A percentile compares a stretch with the other conserved stretches of the same genome.
Evolutionary conservation across 1,284 basidiomycete genomes (phyloP).

Genomic region (Pseudomicrostroma phylloplanum): DNA sequence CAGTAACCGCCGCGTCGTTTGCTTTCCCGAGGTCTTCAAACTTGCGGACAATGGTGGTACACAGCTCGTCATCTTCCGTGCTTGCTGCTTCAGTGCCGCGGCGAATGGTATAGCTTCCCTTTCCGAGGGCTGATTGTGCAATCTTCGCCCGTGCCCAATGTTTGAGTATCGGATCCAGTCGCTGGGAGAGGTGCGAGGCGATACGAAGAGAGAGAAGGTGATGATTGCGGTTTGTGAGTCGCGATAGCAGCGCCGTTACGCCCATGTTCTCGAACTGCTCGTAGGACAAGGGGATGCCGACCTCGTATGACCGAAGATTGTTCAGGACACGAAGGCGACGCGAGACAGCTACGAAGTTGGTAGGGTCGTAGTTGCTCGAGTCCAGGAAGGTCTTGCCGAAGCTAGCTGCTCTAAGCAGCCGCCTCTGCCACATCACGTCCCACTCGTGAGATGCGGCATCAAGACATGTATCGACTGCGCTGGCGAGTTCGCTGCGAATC

Average conservation of each 20-base stretch:
- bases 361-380: constrained; percentile 67
- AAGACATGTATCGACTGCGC: constrained; percentile 85
- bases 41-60: constrained; percentile 76
- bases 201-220: constrained; percentile 89
- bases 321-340: constrained; percentile 91
- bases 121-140: constrained; percentile 55
- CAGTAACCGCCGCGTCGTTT: constrained; percentile 47
- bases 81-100: constrained; percentile 15
- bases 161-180: constrained; percentile 78
- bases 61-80: constrained; percentile 65
- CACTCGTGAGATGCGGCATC: constrained; percentile 89
- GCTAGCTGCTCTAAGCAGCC: constrained; percentile 77
- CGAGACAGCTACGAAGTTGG: constrained; percentile 82
- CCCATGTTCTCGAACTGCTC: constrained; percentile 61
- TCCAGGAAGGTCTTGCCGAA: constrained; percentile 92
- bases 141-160: constrained; percentile 97
- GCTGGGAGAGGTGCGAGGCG: constrained; percentile 72
- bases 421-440: constrained; percentile 81
- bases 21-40: constrained; percentile 60
- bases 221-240: constrained; percentile 77
- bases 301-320: constrained; percentile 79
- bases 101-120: neutral
- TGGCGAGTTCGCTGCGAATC: constrained; percentile 68
- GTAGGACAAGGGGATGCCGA: constrained; percentile 88
- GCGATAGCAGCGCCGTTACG: constrained; percentile 62